A percentile compares a stretch with the other conserved stretches of the same genome.
phyloP scores from a whole-genome alignment of 352 stramenopile species.

The Pythium aquatile region DNA sequence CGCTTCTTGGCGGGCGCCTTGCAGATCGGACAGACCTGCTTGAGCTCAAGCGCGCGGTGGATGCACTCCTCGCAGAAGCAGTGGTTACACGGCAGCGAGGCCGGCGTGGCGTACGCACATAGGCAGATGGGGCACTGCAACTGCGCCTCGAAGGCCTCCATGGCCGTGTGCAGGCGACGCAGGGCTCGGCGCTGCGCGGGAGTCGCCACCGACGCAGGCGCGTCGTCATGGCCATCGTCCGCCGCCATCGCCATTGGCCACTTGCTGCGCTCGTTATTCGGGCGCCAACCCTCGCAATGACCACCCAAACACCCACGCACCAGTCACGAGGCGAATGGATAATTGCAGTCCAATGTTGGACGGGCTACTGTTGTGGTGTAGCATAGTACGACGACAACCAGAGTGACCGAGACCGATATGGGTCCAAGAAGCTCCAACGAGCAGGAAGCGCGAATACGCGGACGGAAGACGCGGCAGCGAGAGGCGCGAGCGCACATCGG shows the following conservation, averaged over 20 bases:
- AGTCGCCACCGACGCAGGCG: constrained; percentile 1
- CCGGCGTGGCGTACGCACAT: constrained; percentile 61
- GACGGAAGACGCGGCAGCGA: background rate
- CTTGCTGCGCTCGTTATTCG: constrained; percentile 11
- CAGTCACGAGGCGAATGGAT: background rate
- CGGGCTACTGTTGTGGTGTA: background rate
- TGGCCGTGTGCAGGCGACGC: constrained; percentile 49
- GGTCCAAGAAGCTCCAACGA: background rate
- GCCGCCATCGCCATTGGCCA: constrained; percentile 18
- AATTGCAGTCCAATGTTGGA: background rate
- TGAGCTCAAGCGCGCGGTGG: constrained; percentile 77
- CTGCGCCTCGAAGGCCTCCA: constrained; percentile 69
- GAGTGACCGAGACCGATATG: constrained; percentile 2
- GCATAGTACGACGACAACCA: background rate
- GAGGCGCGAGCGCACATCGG: background rate
- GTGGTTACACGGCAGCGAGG: constrained; percentile 84
- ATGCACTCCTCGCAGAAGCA: constrained; percentile 89
- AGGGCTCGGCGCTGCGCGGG: constrained; percentile 29
- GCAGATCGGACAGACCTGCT: constrained; percentile 79
- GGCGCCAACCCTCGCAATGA: background rate
- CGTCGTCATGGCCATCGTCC: constrained; percentile 4
- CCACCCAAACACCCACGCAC: constrained; percentile 16
- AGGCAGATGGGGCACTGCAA: constrained; percentile 86
- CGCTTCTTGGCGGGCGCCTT: constrained; percentile 82
- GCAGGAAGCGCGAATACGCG: background rate